Evolutionary conservation across 345 rosid species (phyloP).

Genomic region (Sisymbrium irio): DNA sequence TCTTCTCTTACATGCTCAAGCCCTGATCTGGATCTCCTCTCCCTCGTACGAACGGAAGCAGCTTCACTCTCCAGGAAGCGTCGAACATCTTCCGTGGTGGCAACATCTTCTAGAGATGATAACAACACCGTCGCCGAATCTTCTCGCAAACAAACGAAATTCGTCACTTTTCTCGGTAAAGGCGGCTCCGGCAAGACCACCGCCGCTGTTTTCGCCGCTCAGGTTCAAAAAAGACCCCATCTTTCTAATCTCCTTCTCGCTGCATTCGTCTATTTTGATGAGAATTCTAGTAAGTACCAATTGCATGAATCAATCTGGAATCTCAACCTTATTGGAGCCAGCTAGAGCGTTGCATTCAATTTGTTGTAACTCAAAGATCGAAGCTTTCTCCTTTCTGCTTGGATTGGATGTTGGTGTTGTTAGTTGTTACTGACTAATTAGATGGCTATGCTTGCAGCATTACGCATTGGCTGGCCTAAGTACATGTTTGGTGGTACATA

Average conservation of each 20-base stretch:
- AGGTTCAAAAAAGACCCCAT: constrained; percentile 34
- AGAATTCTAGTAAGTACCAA: background rate
- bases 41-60: background rate
- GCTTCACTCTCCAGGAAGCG: constrained; percentile 18
- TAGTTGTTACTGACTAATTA: constrained; percentile 1
- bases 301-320: background rate
- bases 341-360: background rate
- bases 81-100: constrained; percentile 34
- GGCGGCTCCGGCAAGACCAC: constrained; percentile 95
- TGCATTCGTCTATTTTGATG: background rate
- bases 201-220: constrained; percentile 79
- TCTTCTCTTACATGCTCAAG: constrained; percentile 27
- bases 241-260: background rate
- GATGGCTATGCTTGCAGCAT: constrained; percentile 42
- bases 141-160: constrained; percentile 40
- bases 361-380: background rate
- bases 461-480: constrained; percentile 71
- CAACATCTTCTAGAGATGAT: constrained; percentile 31
- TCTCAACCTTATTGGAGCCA: too few relatives aligned
- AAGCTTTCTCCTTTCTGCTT: constrained; percentile 12
- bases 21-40: constrained; percentile 20
- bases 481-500: constrained; percentile 76
- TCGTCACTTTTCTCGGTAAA: constrained; percentile 82
- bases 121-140: constrained; percentile 5
- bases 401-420: background rate